A percentile compares a stretch with the other conserved stretches of the same genome.
Evolutionary conservation across 306 rosid species (phyloP).

Genomic region (Pyrus communis): DNA sequence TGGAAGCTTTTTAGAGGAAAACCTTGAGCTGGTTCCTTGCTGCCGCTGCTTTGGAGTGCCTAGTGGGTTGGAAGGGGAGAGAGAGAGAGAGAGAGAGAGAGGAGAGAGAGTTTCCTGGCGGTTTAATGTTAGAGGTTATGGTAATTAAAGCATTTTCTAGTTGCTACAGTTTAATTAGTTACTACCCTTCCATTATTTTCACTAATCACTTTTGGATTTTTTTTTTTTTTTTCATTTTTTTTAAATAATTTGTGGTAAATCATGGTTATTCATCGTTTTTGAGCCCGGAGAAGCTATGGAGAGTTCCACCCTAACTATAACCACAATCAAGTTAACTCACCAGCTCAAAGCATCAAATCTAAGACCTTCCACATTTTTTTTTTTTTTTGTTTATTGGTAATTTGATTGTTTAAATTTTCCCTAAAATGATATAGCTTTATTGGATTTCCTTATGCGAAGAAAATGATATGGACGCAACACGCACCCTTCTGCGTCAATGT

Average conservation of each 20-base stretch:
- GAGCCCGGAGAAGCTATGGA: fast-evolving
- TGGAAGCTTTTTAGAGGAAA: neutral
- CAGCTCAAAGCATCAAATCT: too few species aligned
- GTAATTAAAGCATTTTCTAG: neutral
- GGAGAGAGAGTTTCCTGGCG: neutral
- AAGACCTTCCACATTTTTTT: too few species aligned
- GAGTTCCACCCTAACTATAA: too few species aligned
- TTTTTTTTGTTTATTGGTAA: too few species aligned
- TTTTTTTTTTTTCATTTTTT: neutral
- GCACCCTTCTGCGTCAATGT: neutral
- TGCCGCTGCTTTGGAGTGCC: neutral
- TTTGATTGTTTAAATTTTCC: neutral
- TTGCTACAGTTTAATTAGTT: constrained; percentile 2
- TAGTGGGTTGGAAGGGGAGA: constrained; percentile 2
- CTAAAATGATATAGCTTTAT: neutral
- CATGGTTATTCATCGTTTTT: fast-evolving
- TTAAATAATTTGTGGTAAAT: too few species aligned
- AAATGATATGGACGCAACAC: neutral
- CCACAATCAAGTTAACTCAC: too few species aligned
- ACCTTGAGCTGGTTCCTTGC: constrained; percentile 11
- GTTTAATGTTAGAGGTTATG: neutral
- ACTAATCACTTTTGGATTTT: neutral
- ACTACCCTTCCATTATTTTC: neutral
- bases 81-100: neutral
- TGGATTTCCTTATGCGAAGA: neutral